Percentiles rank a stretch among this genome's conserved stretches.
Evolutionary conservation across 2,329 filamentous ascomycete genomes (phyloP).

Genomic region (Emmonsiellopsis sp.): DNA sequence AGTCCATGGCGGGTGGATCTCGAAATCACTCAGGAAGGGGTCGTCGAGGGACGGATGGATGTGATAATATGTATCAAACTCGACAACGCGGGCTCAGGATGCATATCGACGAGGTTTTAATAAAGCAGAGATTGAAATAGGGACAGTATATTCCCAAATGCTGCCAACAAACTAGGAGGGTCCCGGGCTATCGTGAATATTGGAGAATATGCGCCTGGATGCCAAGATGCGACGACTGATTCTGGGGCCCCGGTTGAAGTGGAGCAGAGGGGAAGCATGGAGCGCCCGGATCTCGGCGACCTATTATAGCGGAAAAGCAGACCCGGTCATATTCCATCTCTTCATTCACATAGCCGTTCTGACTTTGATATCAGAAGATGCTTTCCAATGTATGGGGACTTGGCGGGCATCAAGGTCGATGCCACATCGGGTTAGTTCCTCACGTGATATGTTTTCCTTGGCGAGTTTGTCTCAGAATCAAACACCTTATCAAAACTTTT

Average conservation of each 20-base stretch:
- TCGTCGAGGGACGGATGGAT: not conserved
- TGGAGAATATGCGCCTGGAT: not conserved
- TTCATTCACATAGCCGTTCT: not conserved
- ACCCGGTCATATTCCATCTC: slow-evolving; percentile 1
- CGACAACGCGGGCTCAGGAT: not conserved
- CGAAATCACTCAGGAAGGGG: not conserved
- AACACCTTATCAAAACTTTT: not conserved
- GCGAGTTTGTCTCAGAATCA: not conserved
- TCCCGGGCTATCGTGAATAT: not conserved
- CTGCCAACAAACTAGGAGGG: not conserved
- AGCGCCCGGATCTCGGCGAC: not conserved
- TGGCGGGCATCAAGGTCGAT: not conserved
- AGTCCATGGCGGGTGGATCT: slow-evolving; percentile 30
- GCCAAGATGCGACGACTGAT: not conserved
- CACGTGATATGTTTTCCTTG: not conserved
- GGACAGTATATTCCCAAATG: not conserved
- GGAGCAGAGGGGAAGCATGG: not conserved
- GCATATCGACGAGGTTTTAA: not conserved
- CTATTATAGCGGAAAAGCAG: not conserved
- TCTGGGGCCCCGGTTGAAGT: not conserved
- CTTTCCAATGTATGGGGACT: not conserved
- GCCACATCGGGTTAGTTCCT: not conserved
- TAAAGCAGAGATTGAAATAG: not conserved
- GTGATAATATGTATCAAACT: not conserved
- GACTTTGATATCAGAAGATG: not conserved